Conservation (phyloP, 192 early-diverging fungal species). For the Coemansia sp. region DNA sequence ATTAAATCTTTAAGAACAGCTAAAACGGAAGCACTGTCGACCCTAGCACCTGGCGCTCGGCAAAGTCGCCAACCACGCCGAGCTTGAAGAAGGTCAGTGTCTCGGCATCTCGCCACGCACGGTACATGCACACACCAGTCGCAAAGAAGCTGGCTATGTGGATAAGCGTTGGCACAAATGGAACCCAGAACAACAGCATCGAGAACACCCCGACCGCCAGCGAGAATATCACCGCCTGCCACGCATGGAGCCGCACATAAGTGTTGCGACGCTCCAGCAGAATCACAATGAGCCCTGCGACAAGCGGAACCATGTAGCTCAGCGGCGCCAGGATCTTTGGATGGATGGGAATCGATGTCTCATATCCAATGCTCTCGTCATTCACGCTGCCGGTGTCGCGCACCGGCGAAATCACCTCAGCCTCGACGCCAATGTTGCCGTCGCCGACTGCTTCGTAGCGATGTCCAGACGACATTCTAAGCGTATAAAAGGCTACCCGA, state of each 20-base stretch:
- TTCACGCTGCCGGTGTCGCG: slow-evolving; percentile 19
- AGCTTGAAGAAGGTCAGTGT: slow-evolving; percentile 54
- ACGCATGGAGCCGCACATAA: slow-evolving; percentile 49
- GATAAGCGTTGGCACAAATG: slow-evolving; percentile 27
- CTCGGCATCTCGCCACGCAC: slow-evolving; percentile 47
- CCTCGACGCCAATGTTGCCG: slow-evolving; percentile 46
- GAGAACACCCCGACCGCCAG: slow-evolving; percentile 23
- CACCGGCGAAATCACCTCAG: slow-evolving; percentile 39
- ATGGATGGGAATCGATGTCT: slow-evolving; percentile 47
- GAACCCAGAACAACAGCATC: slow-evolving; percentile 49
- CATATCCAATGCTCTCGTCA: slow-evolving; percentile 50
- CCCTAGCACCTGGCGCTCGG: slow-evolving; percentile 52
- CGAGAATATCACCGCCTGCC: slow-evolving; percentile 44
- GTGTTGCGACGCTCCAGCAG: slow-evolving; percentile 49
- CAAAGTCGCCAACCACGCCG: slow-evolving; percentile 47
- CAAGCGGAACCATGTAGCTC: slow-evolving; percentile 37
- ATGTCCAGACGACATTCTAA: slow-evolving; percentile 36
- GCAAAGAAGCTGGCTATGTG: slow-evolving; percentile 33
- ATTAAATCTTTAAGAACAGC: neutral
- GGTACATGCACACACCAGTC: slow-evolving; percentile 29
- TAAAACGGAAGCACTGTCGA: slow-evolving; percentile 46
- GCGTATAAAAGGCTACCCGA: neutral
- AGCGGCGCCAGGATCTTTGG: slow-evolving; percentile 54
- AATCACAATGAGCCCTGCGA: slow-evolving; percentile 33
- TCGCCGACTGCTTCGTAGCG: slow-evolving; percentile 50